Evolutionary conservation across 2,329 filamentous ascomycete genomes (phyloP).

Genomic region (Talaromyces sp.): DNA sequence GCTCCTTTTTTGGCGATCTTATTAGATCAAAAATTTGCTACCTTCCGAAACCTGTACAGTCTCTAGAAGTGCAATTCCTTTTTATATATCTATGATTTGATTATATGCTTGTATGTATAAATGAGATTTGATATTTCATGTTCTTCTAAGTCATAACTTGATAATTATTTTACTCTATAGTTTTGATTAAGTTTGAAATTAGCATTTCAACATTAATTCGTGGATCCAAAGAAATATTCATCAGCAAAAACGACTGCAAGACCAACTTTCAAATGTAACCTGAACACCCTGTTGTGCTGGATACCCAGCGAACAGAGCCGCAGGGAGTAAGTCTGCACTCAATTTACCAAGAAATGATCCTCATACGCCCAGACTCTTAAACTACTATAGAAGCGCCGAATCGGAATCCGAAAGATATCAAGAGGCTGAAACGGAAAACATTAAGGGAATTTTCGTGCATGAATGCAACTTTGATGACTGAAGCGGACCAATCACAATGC

Average conservation of each 20-base stretch:
- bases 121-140: slow-evolving; percentile 2
- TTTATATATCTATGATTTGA: neutral
- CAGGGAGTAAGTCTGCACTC: neutral
- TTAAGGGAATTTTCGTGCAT: neutral
- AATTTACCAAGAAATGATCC: neutral
- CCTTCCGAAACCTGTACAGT: slow-evolving; percentile 7
- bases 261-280: no score
- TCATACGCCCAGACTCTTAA: neutral
- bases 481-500: neutral
- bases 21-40: neutral
- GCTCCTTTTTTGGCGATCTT: neutral
- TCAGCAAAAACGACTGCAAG: no score
- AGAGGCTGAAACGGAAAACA: neutral
- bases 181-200: no score
- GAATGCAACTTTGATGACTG: neutral
- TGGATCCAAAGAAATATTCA: no score
- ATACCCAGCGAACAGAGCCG: no score
- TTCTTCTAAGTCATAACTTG: neutral
- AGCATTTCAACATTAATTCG: no score
- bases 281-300: no score
- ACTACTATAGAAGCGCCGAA: neutral
- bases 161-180: no score
- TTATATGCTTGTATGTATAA: neutral
- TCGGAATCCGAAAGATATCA: neutral
- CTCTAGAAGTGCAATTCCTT: neutral